These are phyloP conservation scores for Colletotrichum cordylinicola DNA, from an alignment of 2,329 filamentous ascomycete species.

Conservation along the genomic window DNA sequence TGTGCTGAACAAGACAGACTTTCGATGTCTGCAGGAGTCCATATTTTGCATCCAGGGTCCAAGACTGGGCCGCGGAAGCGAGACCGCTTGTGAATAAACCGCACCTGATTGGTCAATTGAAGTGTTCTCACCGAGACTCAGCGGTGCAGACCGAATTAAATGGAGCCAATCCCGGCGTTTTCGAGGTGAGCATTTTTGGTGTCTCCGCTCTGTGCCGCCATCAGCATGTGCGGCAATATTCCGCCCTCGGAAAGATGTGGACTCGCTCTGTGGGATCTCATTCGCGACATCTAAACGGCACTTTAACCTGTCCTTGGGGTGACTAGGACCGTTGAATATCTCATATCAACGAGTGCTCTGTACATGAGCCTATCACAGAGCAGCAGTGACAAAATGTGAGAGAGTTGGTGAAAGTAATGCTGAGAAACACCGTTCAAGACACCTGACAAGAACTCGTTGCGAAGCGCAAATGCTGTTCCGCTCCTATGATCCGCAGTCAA, in stretches of 20 bases:
- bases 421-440: neutral
- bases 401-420: neutral
- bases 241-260: neutral
- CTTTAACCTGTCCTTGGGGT: neutral
- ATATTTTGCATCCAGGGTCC: neutral
- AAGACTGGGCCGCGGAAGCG: neutral
- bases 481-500: neutral
- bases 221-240: neutral
- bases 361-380: neutral
- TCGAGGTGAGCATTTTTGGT: neutral
- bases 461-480: neutral
- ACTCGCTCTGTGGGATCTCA: neutral
- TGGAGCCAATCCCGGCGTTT: neutral
- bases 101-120: neutral
- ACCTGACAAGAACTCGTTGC: neutral
- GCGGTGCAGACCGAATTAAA: neutral
- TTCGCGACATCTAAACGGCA: neutral
- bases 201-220: neutral
- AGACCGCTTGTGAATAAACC: neutral
- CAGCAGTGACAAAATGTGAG: neutral
- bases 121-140: neutral
- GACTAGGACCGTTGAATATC: neutral
- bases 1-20: neutral
- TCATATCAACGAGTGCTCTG: neutral
- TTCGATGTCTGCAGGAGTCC: neutral